phyloP scores from a whole-genome alignment of 805 yeast species.

The Candida multigemmis region DNA sequence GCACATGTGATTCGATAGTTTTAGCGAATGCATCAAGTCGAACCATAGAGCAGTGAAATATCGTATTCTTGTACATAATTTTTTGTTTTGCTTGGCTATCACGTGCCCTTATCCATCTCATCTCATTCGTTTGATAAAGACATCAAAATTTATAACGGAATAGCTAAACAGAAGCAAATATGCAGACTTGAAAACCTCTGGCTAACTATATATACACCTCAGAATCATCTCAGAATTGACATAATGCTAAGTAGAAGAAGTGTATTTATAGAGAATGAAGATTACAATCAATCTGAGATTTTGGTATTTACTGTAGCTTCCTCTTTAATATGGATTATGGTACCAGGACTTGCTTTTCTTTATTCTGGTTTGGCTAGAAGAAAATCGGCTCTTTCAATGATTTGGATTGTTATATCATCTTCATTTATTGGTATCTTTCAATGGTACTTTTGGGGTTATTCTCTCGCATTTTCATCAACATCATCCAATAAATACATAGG shows the following conservation, averaged over 20 bases:
- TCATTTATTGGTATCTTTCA: conserved; percentile 71
- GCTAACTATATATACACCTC: too few species aligned
- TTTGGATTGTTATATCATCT: conserved; percentile 71
- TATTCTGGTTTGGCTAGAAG: conserved; percentile 88
- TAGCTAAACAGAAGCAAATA: too few species aligned
- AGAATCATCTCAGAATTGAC: too few species aligned
- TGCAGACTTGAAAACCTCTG: too few species aligned
- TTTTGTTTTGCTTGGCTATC: too few species aligned
- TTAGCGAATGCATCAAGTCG: too few species aligned
- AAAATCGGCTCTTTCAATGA: conserved; percentile 80
- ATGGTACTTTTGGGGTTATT: conserved; percentile 99
- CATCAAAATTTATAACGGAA: too few species aligned
- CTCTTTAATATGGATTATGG: conserved; percentile 78
- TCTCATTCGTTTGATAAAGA: too few species aligned
- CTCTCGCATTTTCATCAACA: conserved; percentile 74
- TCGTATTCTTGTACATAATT: too few species aligned
- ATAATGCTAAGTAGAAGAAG: conserved; percentile 17
- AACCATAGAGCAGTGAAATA: too few species aligned
- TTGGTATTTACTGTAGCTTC: conserved; percentile 49
- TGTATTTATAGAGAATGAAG: conserved; percentile 24
- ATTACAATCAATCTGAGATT: conserved; percentile 17
- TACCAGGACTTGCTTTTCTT: conserved; percentile 88
- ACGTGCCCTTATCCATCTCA: too few species aligned
- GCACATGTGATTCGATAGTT: too few species aligned
- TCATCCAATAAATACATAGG: conserved; percentile 86